Evolutionary conservation across 495 filamentous ascomycete genomes (phyloP).

Genomic region (Cercophora scortea): DNA sequence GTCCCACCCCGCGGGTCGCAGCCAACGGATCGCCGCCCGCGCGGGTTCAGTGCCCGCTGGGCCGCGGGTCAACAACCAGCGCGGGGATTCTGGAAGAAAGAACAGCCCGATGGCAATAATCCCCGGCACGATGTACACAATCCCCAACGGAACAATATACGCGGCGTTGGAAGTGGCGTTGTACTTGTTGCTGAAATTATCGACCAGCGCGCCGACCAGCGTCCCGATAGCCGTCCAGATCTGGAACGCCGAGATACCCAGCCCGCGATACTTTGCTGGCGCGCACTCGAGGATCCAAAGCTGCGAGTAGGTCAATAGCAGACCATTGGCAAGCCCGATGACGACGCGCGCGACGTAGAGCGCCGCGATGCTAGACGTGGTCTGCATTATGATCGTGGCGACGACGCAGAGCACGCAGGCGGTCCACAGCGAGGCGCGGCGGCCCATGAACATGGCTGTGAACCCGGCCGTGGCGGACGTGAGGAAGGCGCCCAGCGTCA

Average conservation of each 20-base stretch:
- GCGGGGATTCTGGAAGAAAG: conserved; percentile 5
- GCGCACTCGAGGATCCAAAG: conserved; percentile 28
- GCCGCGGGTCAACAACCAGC: not conserved
- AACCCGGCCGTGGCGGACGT: conserved; percentile 40
- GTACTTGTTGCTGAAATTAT: conserved; percentile 20
- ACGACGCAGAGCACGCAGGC: conserved; percentile 36
- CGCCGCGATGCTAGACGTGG: conserved; percentile 34
- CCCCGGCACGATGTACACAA: conserved; percentile 45
- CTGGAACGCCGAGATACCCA: not conserved
- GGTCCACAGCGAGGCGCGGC: conserved; percentile 36
- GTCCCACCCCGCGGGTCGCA: conserved; percentile 31
- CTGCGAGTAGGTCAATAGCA: conserved; percentile 48
- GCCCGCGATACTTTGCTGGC: not conserved
- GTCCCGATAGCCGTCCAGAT: conserved; percentile 34
- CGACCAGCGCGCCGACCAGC: conserved; percentile 36
- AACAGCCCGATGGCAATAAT: conserved; percentile 42
- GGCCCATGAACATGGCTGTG: conserved; percentile 35
- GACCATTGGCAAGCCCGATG: conserved; percentile 42
- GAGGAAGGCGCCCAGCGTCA: conserved; percentile 48
- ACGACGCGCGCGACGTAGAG: conserved; percentile 44
- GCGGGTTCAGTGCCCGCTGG: conserved; percentile 27
- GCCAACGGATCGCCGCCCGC: conserved; percentile 24
- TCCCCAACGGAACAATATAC: conserved; percentile 48
- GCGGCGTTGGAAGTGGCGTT: conserved; percentile 22
- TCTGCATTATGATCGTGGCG: conserved; percentile 44